Conservation (phyloP, 2,329 filamentous ascomycete species). For the Clarireedia monteithiana region DNA sequence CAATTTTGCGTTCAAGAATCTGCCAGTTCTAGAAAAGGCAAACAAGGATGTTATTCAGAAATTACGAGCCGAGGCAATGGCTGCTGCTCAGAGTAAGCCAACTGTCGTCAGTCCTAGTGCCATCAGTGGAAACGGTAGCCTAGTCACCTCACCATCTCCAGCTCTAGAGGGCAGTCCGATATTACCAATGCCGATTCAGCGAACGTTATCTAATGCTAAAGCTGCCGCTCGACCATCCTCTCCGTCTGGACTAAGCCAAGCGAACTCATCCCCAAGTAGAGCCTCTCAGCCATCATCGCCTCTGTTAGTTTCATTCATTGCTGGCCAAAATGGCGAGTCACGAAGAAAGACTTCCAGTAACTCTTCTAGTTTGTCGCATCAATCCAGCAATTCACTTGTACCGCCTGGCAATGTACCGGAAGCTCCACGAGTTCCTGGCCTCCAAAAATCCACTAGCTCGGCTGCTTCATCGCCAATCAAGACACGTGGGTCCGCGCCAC, state of each 20-base stretch:
- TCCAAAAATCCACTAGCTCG: conserved; percentile 52
- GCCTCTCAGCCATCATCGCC: conserved; percentile 81
- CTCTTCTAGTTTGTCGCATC: conserved; percentile 75
- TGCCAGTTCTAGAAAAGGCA: conserved; percentile 92
- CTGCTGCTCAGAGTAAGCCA: conserved; percentile 52
- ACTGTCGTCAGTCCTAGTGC: conserved; percentile 17
- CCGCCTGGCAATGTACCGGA: conserved; percentile 62
- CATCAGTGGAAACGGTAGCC: conserved; percentile 8
- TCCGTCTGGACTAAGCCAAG: conserved; percentile 70
- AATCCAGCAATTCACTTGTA: conserved; percentile 62
- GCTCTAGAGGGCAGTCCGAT: conserved; percentile 80
- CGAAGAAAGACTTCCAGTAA: conserved; percentile 89
- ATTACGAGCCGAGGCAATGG: conserved; percentile 82
- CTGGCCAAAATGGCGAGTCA: conserved; percentile 67
- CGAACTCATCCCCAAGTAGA: conserved; percentile 80
- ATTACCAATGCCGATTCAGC: conserved; percentile 70
- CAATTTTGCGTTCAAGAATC: conserved; percentile 92
- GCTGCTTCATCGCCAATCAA: conserved; percentile 50
- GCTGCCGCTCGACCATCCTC: conserved; percentile 72
- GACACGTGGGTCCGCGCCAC: conserved; percentile 38
- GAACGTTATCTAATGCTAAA: conserved; percentile 77
- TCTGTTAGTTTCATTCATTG: conserved; percentile 92
- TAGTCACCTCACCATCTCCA: conserved; percentile 50
- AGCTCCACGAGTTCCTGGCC: conserved; percentile 52
- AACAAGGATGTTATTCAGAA: conserved; percentile 99